Base-by-base conservation (phyloP, 2,329 filamentous ascomycete genomes). In the Coniochaeta sp. region DNA sequence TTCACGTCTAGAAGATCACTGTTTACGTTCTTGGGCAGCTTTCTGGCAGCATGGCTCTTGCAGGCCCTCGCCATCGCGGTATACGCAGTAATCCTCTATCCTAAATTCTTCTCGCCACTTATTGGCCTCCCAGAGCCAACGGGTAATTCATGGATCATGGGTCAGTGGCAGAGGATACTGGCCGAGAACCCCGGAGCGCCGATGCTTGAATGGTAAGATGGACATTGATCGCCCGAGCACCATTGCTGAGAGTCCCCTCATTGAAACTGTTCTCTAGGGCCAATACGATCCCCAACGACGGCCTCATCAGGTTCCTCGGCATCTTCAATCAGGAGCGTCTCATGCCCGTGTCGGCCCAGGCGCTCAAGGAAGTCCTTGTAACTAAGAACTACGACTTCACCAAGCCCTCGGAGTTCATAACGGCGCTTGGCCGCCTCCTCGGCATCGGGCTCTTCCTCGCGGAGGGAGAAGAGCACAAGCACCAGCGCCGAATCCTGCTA, bases 381-480 rank as follows among this genome's bases (percentile, higher is more conserved):
- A 84, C 82, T 19, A 87, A 85, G 62, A 85, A 79, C 64, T 91
- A 92, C 70, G 83, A 88, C 44, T 93, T 90, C 65, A 68, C 79
- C 52, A 91, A 91, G 69, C 88, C 88, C 0, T 58, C 66, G 1
- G 68, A 78, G 26, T 65, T 90, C 32, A 76, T 83, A 36, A 73
- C 74, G 50, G 79, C 80, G 1, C 75, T 93, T 4, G 83, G 81
- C 1, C 79, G 84, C 24, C 77, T 92, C 28, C 77, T 93, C 14
- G 89, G 91, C 10, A 75, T 87, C 14, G 89, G 90, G 10, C 76
- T 93, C 16, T 74, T 97, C 40, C 77, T 97, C 12, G 89, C 91
- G 1, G 93, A 97, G 73, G 93, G 93, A n/a, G 90, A 96, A 14
- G 90, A 93, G 68, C 93, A 97, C 73, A 95, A 89, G 75, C 77